These are phyloP conservation scores for Sungouiella blattae DNA, from an alignment of 805 yeast genomes.

Conservation along the genomic window DNA sequence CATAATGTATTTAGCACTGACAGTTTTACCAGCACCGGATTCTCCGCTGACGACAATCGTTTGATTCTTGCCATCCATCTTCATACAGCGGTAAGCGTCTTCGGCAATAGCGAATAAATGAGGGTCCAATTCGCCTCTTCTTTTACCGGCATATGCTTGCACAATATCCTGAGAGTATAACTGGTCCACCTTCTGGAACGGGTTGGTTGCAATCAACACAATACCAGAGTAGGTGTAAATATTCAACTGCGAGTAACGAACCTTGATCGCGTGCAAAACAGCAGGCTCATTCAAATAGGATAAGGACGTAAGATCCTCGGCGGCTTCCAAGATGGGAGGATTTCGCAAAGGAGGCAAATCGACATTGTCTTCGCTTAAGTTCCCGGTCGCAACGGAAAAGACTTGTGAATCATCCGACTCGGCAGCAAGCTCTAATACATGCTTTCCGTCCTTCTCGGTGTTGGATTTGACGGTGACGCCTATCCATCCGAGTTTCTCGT, in stretches of 20 bases:
- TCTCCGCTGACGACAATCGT: constrained; percentile 97
- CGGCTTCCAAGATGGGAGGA: constrained; percentile 88
- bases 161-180: constrained; percentile 88
- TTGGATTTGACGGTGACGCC: constrained; percentile 57
- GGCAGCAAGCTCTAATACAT: constrained; percentile 48
- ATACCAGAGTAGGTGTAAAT: constrained; percentile 97
- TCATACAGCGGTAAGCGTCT: constrained; percentile 95
- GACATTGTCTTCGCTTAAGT: constrained; percentile 49
- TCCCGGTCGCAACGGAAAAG: constrained; percentile 46
- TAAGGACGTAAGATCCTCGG: constrained; percentile 88
- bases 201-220: constrained; percentile 93
- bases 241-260: constrained; percentile 83
- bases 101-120: constrained; percentile 97
- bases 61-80: constrained; percentile 77
- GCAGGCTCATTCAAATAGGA: constrained; percentile 96
- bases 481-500: constrained; percentile 68
- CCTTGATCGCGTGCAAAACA: constrained; percentile 86
- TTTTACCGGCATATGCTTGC: constrained; percentile 89
- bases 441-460: constrained; percentile 41
- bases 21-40: constrained; percentile 98
- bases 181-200: constrained; percentile 89
- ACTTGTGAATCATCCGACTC: constrained; percentile 45
- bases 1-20: constrained; percentile 95
- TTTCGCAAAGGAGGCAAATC: constrained; percentile 80
- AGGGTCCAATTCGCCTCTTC: constrained; percentile 94